Evolutionary conservation across 2,329 filamentous ascomycete species (phyloP).

Genomic region (Botrytis pseudocinerea): DNA sequence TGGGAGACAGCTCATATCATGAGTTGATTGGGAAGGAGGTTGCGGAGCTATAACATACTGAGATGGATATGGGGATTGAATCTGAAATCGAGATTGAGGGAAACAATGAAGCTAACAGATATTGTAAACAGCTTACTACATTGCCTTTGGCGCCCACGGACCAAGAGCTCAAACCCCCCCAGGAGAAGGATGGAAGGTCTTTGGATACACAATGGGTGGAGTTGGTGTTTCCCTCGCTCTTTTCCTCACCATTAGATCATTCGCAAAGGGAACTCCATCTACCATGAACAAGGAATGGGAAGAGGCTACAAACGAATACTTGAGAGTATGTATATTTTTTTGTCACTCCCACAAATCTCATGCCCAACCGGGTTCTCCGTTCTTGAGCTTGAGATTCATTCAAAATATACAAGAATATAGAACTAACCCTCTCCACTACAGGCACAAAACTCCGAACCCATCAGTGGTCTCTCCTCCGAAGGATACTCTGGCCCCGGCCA

Average conservation of each 20-base stretch:
- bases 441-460: slow-evolving; percentile 81
- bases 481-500: slow-evolving; percentile 76
- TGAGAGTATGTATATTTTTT: slow-evolving; percentile 65
- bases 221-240: slow-evolving; percentile 65
- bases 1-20: not conserved
- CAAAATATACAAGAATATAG: slow-evolving; percentile 4
- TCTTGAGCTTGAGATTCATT: not conserved
- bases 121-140: slow-evolving; percentile 81
- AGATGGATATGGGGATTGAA: not conserved
- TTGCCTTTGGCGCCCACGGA: slow-evolving; percentile 95
- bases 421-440: slow-evolving; percentile 44
- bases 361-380: not conserved
- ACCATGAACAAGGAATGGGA: slow-evolving; percentile 98
- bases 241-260: slow-evolving; percentile 71
- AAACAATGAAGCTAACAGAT: slow-evolving; percentile 4
- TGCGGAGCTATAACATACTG: not conserved
- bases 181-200: slow-evolving; percentile 79
- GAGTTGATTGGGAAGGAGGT: not conserved
- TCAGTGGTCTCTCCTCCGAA: slow-evolving; percentile 79
- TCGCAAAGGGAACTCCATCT: slow-evolving; percentile 70
- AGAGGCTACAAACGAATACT: slow-evolving; percentile 90
- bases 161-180: slow-evolving; percentile 81
- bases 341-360: not conserved
- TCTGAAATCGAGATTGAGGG: not conserved
- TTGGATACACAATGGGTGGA: slow-evolving; percentile 70